A percentile compares a stretch with the other conserved stretches of the same genome.
phyloP scores from a whole-genome alignment of 176 grass and related monocot species.

The Avena eriantha region DNA sequence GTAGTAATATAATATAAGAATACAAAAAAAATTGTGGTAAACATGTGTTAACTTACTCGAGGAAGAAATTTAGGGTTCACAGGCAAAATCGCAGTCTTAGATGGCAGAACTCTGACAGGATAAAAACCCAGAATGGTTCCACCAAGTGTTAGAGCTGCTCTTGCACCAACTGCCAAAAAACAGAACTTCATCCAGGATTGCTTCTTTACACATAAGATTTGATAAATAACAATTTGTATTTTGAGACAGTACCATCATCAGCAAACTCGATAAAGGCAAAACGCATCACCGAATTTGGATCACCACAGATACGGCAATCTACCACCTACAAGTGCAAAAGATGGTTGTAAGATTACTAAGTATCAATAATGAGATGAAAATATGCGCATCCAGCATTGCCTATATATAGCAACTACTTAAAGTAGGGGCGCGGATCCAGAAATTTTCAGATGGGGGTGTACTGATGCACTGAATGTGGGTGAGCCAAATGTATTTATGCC shows the following conservation, averaged over 20 bases:
- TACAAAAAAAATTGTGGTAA: neutral
- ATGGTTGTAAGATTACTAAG: constrained; percentile 33
- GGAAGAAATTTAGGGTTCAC: constrained; percentile 99
- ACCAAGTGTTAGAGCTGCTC: constrained; percentile 77
- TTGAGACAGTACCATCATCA: constrained; percentile 76
- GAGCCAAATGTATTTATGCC: constrained; percentile 18
- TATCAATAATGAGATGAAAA: neutral
- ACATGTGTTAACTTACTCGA: constrained; percentile 54
- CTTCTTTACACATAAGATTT: constrained; percentile 26
- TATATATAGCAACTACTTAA: constrained; percentile 10
- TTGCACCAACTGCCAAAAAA: constrained; percentile 76
- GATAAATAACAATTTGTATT: constrained; percentile 12
- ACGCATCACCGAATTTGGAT: constrained; percentile 88
- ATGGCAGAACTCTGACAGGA: constrained; percentile 94
- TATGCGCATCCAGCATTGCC: neutral
- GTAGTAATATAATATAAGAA: neutral
- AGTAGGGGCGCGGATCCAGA: neutral
- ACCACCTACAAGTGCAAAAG: constrained; percentile 65
- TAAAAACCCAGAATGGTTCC: constrained; percentile 92
- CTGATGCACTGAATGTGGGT: neutral
- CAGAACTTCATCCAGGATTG: constrained; percentile 27
- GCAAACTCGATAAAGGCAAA: constrained; percentile 99
- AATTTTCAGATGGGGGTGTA: neutral
- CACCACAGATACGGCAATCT: constrained; percentile 96
- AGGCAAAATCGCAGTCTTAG: constrained; percentile 93